Base-by-base conservation (phyloP, 176 grass and related monocot species). In the Canna indica region DNA sequence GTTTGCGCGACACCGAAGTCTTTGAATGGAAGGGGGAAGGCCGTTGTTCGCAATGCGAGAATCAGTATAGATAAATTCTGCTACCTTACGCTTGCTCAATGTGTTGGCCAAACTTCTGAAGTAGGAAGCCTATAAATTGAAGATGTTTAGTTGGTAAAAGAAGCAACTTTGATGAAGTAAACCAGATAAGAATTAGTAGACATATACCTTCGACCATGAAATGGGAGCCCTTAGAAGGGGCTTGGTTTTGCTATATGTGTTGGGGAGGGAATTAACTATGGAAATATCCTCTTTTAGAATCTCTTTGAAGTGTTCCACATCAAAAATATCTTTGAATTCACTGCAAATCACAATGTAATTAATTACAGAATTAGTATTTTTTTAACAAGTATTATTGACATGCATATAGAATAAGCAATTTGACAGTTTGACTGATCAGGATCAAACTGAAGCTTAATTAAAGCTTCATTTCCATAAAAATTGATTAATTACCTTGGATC, bases 61-160 rank as follows among this genome's bases (percentile, higher is more conserved):
- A 81, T 99, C 94, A 47, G 94, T 87, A 69, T 88, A 82, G 59
- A 82, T 99, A 33, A 99, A 93, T 78, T 82, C 92, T 20, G 93
- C 78, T 68, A 93, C 84, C 81, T 84, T 93, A 36, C 66, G 74
- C 69, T 86, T 99, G 84, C 90, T 90, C 79, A 99, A 59, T 20
- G 60, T 81, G 53, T 75, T 81, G 27, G 78, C 9, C 10, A 88
- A 93, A 67, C 77, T 75, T 73, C 80, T 99, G 64, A 93, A 99
- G 77, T 93, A 93, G 75, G 90, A 99, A 61, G 78, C 94, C 94
- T 99, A 76, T 47, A 78, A 67, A 87, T 70, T 35, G 3, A 33
- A 53, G 38, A 53, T 25, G 38, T 7, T 12, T 28, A 4, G 16
- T 38, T 9, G 20, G 29, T 13, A 25, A 73, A 11, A n/a, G n/a